A percentile compares a stretch with the other conserved stretches of the same genome.
These are phyloP conservation scores for Naganishia liquefaciens DNA, from an alignment of 1,284 basidiomycete species.

Conservation along the genomic window DNA sequence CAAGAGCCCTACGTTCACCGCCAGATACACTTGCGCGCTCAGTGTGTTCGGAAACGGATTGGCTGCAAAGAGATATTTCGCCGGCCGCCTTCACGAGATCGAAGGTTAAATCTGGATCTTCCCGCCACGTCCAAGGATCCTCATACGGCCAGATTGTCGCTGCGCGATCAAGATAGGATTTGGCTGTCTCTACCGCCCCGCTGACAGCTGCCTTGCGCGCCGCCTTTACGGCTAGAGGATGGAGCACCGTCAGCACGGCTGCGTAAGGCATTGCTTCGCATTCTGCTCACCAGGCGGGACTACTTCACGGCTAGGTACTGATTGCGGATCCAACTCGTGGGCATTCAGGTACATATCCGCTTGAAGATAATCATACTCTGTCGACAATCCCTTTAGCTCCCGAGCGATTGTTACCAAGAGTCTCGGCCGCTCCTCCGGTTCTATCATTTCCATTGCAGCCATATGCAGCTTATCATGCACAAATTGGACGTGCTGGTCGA, in stretches of 20 bases:
- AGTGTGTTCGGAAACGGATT: background rate
- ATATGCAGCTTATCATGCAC: conserved; percentile 45
- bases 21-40: background rate
- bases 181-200: conserved; percentile 12
- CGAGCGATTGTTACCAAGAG: conserved; percentile 28
- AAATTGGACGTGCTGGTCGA: conserved; percentile 38
- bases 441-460: conserved; percentile 40
- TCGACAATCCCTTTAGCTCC: conserved; percentile 15
- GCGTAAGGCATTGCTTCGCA: too few species aligned
- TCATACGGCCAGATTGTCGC: background rate
- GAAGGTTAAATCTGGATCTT: conserved; percentile 9
- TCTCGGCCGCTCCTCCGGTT: conserved; percentile 27
- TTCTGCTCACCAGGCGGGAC: conserved; percentile 11
- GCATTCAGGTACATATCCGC: conserved; percentile 37
- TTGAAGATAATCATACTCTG: conserved; percentile 20
- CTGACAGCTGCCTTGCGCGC: conserved; percentile 14
- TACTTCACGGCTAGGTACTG: conserved; percentile 1
- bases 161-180: conserved; percentile 2
- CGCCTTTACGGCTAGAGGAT: conserved; percentile 11
- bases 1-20: background rate
- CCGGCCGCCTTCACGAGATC: background rate
- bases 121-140: background rate
- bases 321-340: background rate
- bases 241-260: too few species aligned
- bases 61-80: conserved; percentile 19